These are phyloP conservation scores for Serendipita sp. DNA, from an alignment of 768 basidiomycete species.

Conservation along the genomic window DNA sequence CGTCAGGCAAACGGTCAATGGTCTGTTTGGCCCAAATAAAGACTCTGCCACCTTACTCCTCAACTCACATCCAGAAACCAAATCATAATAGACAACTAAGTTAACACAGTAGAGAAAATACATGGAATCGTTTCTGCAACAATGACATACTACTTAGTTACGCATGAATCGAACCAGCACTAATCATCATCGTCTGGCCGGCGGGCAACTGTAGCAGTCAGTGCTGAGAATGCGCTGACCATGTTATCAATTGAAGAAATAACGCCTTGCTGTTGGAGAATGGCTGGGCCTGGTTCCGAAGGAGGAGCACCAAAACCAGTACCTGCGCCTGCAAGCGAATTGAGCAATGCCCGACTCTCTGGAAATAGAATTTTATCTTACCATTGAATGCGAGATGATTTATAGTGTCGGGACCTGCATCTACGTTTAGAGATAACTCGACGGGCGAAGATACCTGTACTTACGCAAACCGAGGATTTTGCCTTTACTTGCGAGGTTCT, in stretches of 20 bases:
- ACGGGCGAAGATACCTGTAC: background rate
- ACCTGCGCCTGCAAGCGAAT: no score
- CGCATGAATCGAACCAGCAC: background rate
- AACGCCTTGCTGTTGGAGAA: background rate
- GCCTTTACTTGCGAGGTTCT: slow-evolving; percentile 18
- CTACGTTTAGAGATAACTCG: background rate
- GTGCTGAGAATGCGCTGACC: background rate
- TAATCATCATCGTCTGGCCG: background rate
- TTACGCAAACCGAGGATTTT: slow-evolving; percentile 17
- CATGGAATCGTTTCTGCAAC: no score
- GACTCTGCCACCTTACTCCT: background rate
- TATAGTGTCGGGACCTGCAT: background rate
- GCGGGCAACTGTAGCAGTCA: no score
- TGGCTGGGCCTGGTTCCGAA: background rate
- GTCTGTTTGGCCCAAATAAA: background rate
- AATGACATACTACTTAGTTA: background rate
- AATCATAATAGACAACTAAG: no score
- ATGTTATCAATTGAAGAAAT: background rate
- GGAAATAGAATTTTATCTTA: background rate
- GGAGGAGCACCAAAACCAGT: no score
- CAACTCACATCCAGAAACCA: background rate
- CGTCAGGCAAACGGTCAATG: background rate
- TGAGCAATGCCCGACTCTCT: no score
- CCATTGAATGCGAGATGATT: slow-evolving; percentile 4
- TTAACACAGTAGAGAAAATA: no score